These are phyloP conservation scores for Antrodiella citrinella DNA, from an alignment of 768 basidiomycete genomes.

Conservation along the genomic window DNA sequence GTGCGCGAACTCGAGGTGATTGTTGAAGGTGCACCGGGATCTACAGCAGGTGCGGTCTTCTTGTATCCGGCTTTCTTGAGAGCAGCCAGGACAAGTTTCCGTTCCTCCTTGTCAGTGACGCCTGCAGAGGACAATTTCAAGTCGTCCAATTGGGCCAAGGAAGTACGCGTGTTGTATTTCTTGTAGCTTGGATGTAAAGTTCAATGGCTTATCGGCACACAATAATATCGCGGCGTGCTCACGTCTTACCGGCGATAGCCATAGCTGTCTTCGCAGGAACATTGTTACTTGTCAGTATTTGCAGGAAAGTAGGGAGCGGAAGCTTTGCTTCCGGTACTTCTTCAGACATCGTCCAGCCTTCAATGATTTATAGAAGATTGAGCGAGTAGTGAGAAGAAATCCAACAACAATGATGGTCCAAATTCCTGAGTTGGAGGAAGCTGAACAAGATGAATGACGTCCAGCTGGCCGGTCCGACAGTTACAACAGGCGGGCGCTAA, in stretches of 20 bases:
- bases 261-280: conserved; percentile 62
- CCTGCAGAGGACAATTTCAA: conserved; percentile 49
- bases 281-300: conserved; percentile 50
- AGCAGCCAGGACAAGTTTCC: conserved; percentile 51
- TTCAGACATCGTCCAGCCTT: neutral
- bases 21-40: neutral
- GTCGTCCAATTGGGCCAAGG: conserved; percentile 52
- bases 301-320: conserved; percentile 56
- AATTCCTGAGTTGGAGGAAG: neutral
- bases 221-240: conserved; percentile 14
- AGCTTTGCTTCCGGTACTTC: conserved; percentile 31
- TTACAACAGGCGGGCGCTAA: too few relatives aligned
- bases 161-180: conserved; percentile 50
- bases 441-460: neutral
- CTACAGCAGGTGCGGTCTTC: conserved; percentile 5
- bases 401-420: neutral
- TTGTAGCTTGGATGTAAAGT: conserved; percentile 51
- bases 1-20: conserved; percentile 3
- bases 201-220: neutral
- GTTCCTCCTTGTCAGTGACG: conserved; percentile 54
- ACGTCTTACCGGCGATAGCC: conserved; percentile 64
- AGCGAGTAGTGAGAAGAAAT: too few relatives aligned
- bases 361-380: neutral
- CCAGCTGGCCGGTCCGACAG: neutral
- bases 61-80: conserved; percentile 59